These are phyloP conservation scores for Wallacemonas sp. DNA, from an alignment of 208 protist species.

Conservation along the genomic window DNA sequence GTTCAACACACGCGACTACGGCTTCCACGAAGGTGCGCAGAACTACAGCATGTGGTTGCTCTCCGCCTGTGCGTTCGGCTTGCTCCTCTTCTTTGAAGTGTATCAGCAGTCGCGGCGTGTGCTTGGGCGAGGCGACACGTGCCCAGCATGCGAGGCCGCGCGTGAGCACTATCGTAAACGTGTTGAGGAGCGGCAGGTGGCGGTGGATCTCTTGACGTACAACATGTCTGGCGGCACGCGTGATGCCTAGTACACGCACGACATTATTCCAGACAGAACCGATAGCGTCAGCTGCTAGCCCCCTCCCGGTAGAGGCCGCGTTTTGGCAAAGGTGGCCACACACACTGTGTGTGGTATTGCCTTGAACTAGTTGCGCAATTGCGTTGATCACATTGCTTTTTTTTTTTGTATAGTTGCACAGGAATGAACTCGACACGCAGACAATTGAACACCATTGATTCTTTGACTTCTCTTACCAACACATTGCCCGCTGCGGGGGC, in stretches of 20 bases:
- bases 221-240: conserved; percentile 1
- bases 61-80: conserved; percentile 25
- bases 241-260: background rate
- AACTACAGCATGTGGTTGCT: conserved; percentile 88
- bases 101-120: conserved; percentile 71
- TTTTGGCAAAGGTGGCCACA: too few relatives aligned
- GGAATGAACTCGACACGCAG: too few relatives aligned
- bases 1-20: conserved; percentile 88
- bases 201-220: conserved; percentile 31
- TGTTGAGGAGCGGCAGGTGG: conserved; percentile 60
- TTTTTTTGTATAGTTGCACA: too few relatives aligned
- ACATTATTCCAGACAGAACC: too few relatives aligned
- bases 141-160: conserved; percentile 80
- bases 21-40: conserved; percentile 82
- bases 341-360: too few relatives aligned
- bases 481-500: too few relatives aligned
- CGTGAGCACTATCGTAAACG: conserved; percentile 77
- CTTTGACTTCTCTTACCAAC: too few relatives aligned
- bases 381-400: too few relatives aligned
- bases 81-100: conserved; percentile 64
- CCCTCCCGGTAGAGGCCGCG: too few relatives aligned
- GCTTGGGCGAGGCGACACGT: conserved; percentile 75
- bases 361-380: too few relatives aligned
- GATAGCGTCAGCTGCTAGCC: too few relatives aligned
- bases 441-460: too few relatives aligned